Base-by-base conservation (phyloP, 331 rosid species). In the Phaseolus coccineus region DNA sequence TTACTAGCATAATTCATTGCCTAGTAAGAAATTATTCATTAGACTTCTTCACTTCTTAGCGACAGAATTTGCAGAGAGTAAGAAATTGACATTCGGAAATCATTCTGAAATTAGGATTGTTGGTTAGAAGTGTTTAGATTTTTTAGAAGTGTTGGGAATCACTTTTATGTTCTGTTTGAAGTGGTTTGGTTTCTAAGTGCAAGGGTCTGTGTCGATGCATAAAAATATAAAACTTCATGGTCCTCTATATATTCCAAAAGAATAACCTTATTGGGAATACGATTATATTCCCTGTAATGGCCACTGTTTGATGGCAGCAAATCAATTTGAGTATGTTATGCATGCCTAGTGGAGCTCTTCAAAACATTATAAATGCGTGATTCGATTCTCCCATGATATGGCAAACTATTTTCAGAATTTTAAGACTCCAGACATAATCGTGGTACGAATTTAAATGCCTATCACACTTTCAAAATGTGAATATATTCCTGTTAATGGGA, bases 401-500 rank as follows among this genome's bases (percentile, higher is more conserved):
- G 59, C 70, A 75, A 63, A 66, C 46, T 14, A 16, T 28, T 56
- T 77, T 51, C 51, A 56, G 50, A 63, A 12, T 71, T 76, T 57
- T 27, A 64, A 80, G 48, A 50, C 55, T 56, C 3, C 8, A 31
- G 16, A 77, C 58, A 69, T 40, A 57, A 46, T 66, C 33, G 52
- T 71, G 11, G 50, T 68, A 69, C 52, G 56, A 66, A 57, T 70
- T 73, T 73, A 13, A 77, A 68, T 69, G 44, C 25, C 65, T 65
- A 76, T 74, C 82, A 71, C 67, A 28, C 53, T 25, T 77, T 2
- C 12, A 79, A 77, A 74, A 12, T 71, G 15, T 68, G 83, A 76
- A 86, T 83, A 80, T 86, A 86, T 86, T 83, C 85, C 19, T 40
- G 14, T 63, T 73, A 63, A 75, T 25, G 73, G 65, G 42, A 85